Conservation (phyloP, 306 rosid genomes). For the Cicer bijugum region DNA sequence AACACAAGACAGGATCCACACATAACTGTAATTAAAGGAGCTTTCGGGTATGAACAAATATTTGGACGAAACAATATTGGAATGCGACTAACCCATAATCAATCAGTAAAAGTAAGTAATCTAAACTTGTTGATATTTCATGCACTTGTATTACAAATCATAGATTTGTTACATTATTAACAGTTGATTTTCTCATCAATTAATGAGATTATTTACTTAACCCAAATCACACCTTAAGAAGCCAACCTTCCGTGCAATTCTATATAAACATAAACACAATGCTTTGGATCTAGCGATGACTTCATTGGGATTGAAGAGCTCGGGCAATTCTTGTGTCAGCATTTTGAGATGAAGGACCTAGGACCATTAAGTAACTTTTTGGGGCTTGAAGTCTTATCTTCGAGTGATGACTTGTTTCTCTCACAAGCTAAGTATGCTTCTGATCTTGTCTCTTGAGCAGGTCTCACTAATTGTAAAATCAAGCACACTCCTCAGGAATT, state of each 20-base stretch:
- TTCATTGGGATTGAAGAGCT: not conserved
- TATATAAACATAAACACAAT: too few relatives aligned
- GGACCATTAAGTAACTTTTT: not conserved
- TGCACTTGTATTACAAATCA: not conserved
- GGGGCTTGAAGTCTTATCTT: not conserved
- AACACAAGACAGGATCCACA: not conserved
- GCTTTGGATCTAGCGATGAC: not conserved
- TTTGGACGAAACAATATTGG: not conserved
- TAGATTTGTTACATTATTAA: not conserved
- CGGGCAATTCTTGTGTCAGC: not conserved
- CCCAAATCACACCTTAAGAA: not conserved
- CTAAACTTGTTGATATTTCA: not conserved
- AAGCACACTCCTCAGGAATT: not conserved
- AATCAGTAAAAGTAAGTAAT: not conserved
- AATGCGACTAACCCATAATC: not conserved
- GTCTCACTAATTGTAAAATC: not conserved
- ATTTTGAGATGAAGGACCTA: not conserved
- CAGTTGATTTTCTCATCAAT: not conserved
- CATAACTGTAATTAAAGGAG: not conserved
- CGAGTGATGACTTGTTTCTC: too few relatives aligned
- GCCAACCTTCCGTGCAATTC: not conserved
- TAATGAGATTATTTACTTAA: not conserved
- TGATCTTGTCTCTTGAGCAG: not conserved
- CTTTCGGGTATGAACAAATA: not conserved
- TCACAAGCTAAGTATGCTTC: not conserved